A percentile compares a stretch with the other conserved stretches of the same genome.
Evolutionary conservation across 2,329 filamentous ascomycete species (phyloP).

Genomic region (Claviceps cyperi): DNA sequence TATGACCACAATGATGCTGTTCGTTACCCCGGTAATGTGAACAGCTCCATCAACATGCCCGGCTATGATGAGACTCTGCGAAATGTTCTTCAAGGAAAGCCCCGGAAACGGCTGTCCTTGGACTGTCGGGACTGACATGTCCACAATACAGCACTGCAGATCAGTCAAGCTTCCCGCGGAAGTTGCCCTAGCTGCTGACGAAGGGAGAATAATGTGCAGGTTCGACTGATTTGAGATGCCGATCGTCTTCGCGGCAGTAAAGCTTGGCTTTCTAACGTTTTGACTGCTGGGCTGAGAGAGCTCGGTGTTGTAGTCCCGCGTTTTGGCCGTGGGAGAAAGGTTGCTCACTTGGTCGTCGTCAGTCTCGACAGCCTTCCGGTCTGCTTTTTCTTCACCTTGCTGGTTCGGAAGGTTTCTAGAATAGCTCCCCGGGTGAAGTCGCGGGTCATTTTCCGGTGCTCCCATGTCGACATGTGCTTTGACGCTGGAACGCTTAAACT

Average conservation of each 20-base stretch:
- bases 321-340: conserved; percentile 22
- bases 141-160: conserved; percentile 57
- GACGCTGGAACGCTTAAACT: conserved; percentile 44
- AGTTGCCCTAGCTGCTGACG: conserved; percentile 54
- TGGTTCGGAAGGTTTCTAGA: conserved; percentile 15
- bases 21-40: conserved; percentile 62
- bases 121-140: conserved; percentile 55
- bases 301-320: conserved; percentile 42
- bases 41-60: conserved; percentile 67
- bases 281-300: conserved; percentile 26
- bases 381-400: conserved; percentile 7
- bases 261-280: conserved; percentile 43
- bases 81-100: conserved; percentile 51
- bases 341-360: conserved; percentile 26
- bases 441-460: conserved; percentile 27
- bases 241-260: conserved; percentile 46
- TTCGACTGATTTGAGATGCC: conserved; percentile 51
- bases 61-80: conserved; percentile 57
- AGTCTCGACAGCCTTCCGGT: conserved; percentile 7
- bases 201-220: conserved; percentile 65
- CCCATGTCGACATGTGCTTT: conserved; percentile 27
- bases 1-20: conserved; percentile 63
- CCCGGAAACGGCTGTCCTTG: conserved; percentile 53
- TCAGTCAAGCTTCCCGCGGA: conserved; percentile 60
- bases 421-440: conserved; percentile 23